Percentiles rank a stretch among this genome's conserved stretches.
Evolutionary conservation across 2,329 filamentous ascomycete species (phyloP).

Genomic region (Arthrobotrys pseudoclavata): DNA sequence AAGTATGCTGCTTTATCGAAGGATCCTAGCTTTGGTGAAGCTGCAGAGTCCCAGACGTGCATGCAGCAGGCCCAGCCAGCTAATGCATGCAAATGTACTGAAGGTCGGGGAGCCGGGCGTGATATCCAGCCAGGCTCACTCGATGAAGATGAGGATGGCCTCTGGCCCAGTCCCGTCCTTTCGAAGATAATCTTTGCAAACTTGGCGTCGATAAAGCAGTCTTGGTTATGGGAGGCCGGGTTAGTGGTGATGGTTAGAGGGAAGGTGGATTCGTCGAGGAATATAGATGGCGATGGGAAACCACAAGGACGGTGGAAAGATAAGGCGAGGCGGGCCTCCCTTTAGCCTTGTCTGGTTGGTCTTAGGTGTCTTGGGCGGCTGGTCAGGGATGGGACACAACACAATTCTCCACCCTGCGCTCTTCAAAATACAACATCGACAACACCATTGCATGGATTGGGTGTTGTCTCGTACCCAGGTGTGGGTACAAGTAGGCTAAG

Average conservation of each 20-base stretch:
- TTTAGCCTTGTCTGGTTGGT: constrained; percentile 14
- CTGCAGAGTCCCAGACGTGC: constrained; percentile 54
- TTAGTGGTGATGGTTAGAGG: constrained; percentile 13
- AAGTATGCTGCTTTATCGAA: constrained; percentile 6
- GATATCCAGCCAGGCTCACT: constrained; percentile 42
- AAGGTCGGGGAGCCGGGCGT: constrained; percentile 31
- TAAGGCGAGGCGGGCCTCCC: constrained; percentile 46
- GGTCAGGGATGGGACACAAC: constrained; percentile 9
- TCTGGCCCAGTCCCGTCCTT: constrained; percentile 4
- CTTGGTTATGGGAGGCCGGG: not conserved
- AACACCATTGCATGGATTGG: constrained; percentile 1
- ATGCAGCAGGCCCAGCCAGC: constrained; percentile 57
- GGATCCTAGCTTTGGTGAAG: constrained; percentile 16
- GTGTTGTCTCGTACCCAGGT: too few relatives aligned
- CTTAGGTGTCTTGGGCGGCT: not conserved
- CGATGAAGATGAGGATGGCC: constrained; percentile 55
- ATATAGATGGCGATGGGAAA: constrained; percentile 36
- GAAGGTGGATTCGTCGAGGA: constrained; percentile 15
- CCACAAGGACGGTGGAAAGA: constrained; percentile 38
- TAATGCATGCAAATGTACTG: constrained; percentile 57
- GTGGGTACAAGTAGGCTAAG: too few relatives aligned
- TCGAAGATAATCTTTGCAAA: constrained; percentile 28
- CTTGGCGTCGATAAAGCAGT: constrained; percentile 33
- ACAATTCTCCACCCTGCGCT: too few relatives aligned
- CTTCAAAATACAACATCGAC: not conserved